A percentile compares a stretch with the other conserved stretches of the same genome.
Conservation (phyloP, 768 basidiomycete genomes). For the Lactarius akahatsu region DNA sequence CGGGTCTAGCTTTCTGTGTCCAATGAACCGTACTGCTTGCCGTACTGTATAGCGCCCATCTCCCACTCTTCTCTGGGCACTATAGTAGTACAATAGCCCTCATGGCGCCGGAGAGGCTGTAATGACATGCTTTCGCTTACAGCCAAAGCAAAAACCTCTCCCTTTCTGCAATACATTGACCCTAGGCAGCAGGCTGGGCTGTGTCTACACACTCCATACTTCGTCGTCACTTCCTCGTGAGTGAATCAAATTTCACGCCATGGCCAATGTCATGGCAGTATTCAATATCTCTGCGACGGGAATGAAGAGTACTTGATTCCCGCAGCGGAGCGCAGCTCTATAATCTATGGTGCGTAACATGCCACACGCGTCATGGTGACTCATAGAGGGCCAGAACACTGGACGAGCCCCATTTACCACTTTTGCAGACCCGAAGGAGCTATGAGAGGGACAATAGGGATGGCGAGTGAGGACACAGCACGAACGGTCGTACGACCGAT, state of each 20-base stretch:
- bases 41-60: background rate
- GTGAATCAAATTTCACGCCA: background rate
- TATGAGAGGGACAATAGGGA: no score
- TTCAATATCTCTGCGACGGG: background rate
- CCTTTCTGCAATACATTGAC: background rate
- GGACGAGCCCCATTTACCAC: no score
- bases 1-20: no score
- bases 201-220: background rate
- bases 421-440: no score
- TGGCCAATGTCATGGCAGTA: background rate
- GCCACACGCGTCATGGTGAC: no score
- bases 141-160: background rate
- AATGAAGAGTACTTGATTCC: no score
- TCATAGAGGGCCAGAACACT: no score
- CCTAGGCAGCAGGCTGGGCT: background rate
- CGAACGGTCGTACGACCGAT: no score
- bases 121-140: background rate
- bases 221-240: background rate
- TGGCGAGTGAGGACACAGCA: no score
- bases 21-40: no score
- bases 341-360: no score
- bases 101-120: background rate
- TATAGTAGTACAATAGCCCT: background rate
- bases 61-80: background rate
- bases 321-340: no score